Evolutionary conservation across 306 rosid genomes (phyloP).

Genomic region (Sindora glabra): DNA sequence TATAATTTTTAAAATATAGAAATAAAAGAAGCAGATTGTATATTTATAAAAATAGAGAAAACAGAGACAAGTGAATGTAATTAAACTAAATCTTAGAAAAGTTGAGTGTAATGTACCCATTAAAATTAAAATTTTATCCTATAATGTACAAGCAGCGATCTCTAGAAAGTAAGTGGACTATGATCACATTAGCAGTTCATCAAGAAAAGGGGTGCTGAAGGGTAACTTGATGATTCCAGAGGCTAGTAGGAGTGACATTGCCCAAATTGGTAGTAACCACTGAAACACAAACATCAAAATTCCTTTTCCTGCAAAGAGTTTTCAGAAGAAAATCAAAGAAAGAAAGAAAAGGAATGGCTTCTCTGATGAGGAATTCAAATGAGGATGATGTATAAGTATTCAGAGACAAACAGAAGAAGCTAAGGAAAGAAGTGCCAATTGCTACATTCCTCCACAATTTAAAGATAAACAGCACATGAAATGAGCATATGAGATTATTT

Average conservation of each 20-base stretch:
- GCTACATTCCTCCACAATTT: background rate
- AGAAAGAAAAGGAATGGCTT: background rate
- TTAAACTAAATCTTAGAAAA: too few relatives aligned
- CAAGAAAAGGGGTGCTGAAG: constrained; percentile 45
- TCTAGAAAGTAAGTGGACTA: background rate
- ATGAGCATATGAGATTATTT: background rate
- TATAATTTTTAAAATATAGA: too few relatives aligned
- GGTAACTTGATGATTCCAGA: constrained; percentile 70
- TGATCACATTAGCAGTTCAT: constrained; percentile 59
- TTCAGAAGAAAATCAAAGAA: background rate
- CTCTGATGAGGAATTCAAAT: background rate
- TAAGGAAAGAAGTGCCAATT: background rate
- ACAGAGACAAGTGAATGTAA: too few relatives aligned
- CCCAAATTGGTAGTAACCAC: constrained; percentile 84
- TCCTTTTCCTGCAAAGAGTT: constrained; percentile 52
- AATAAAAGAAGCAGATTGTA: too few relatives aligned
- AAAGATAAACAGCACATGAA: background rate
- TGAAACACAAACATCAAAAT: constrained; percentile 32
- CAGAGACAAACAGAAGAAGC: background rate
- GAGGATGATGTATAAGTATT: background rate
- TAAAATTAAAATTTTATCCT: too few relatives aligned
- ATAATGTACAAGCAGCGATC: too few relatives aligned
- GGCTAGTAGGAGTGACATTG: constrained; percentile 50
- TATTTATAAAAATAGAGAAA: too few relatives aligned
- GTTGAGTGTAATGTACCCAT: too few relatives aligned